phyloP scores from a whole-genome alignment of 306 rosid genomes.

The Prunus mira region DNA sequence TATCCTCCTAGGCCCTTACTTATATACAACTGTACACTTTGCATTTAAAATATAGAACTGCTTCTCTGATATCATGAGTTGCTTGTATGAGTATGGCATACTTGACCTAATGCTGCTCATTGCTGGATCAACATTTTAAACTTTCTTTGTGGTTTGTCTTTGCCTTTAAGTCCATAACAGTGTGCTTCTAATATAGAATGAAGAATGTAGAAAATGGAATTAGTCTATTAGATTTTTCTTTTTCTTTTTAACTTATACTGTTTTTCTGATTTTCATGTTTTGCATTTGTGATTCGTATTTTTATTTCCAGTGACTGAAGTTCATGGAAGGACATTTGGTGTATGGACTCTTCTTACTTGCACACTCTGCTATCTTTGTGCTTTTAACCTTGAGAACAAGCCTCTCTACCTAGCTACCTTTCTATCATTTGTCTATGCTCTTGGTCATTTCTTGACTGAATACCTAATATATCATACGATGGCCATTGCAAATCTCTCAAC shows the following conservation, averaged over 20 bases:
- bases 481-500: conserved; percentile 64
- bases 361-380: conserved; percentile 93
- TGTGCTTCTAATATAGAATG: neutral
- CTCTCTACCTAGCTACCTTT: conserved; percentile 76
- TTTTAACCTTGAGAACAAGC: conserved; percentile 87
- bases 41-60: neutral
- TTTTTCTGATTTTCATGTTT: neutral
- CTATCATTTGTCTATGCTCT: conserved; percentile 82
- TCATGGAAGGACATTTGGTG: conserved; percentile 96
- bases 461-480: conserved; percentile 77
- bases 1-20: neutral
- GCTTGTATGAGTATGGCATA: neutral
- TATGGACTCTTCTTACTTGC: conserved; percentile 91
- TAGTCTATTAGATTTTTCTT: neutral
- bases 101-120: neutral
- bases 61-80: neutral
- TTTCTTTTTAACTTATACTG: neutral
- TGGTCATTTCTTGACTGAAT: conserved; percentile 87
- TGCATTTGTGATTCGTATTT: neutral
- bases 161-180: neutral
- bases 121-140: neutral
- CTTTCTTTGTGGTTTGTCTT: neutral
- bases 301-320: conserved; percentile 69
- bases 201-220: neutral
- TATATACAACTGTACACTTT: too few species aligned